A percentile compares a stretch with the other conserved stretches of the same genome.
Evolutionary conservation across 1,284 basidiomycete genomes (phyloP).

Genomic region (Retiboletus flavoniger): DNA sequence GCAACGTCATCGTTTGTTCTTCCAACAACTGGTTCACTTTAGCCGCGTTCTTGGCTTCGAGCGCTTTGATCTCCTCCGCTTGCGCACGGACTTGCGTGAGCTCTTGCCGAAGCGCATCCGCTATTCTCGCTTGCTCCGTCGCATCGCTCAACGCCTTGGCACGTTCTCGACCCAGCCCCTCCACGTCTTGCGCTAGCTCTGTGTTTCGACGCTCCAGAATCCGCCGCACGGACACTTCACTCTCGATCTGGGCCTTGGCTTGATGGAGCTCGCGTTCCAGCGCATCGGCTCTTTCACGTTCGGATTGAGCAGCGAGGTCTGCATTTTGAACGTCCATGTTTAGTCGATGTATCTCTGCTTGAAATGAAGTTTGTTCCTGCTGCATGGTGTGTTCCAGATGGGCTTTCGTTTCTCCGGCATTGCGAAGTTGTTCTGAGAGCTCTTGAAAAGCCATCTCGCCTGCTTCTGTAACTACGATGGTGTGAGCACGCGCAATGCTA

Average conservation of each 20-base stretch:
- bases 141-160: conserved; percentile 67
- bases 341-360: conserved; percentile 56
- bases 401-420: conserved; percentile 50
- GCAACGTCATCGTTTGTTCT: conserved; percentile 69
- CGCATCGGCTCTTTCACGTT: conserved; percentile 49
- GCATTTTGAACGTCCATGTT: conserved; percentile 43
- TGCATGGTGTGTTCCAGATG: conserved; percentile 54
- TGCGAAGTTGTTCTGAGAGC: conserved; percentile 60
- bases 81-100: conserved; percentile 60
- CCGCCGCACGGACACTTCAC: conserved; percentile 54
- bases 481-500: conserved; percentile 9
- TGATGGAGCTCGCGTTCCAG: conserved; percentile 67
- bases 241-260: conserved; percentile 60
- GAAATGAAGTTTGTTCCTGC: conserved; percentile 52
- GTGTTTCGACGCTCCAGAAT: conserved; percentile 66
- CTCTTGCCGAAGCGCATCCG: conserved; percentile 70
- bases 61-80: conserved; percentile 69
- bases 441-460: conserved; percentile 72
- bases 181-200: conserved; percentile 60
- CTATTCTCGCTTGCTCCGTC: conserved; percentile 59
- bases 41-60: conserved; percentile 64
- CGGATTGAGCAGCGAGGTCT: conserved; percentile 39
- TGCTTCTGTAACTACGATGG: conserved; percentile 55
- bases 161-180: conserved; percentile 58
- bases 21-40: conserved; percentile 67